Evolutionary conservation across 805 yeast genomes (phyloP).

Genomic region (Metschnikowia colocasiae): DNA sequence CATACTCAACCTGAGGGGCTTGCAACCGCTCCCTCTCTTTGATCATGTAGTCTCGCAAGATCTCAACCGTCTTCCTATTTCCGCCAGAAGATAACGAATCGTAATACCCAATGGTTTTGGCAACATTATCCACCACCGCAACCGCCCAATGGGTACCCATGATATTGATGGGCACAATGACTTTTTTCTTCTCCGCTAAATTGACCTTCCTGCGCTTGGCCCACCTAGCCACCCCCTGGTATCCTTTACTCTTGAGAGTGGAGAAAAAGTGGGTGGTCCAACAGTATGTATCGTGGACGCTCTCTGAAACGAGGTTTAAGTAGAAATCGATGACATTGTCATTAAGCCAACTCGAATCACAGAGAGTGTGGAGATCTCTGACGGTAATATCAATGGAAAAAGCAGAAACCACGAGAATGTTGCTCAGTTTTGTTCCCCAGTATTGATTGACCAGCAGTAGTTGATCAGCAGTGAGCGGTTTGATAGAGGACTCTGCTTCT

Average conservation of each 20-base stretch:
- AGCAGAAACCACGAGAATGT: constrained; percentile 27
- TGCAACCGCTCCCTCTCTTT: constrained; percentile 58
- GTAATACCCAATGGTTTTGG: constrained; percentile 58
- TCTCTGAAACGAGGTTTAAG: constrained; percentile 49
- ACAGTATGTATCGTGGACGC: constrained; percentile 48
- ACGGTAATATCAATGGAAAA: constrained; percentile 57
- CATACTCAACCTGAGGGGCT: constrained; percentile 21
- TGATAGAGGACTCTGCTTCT: constrained; percentile 8
- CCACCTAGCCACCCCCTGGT: constrained; percentile 80
- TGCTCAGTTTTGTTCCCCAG: constrained; percentile 27
- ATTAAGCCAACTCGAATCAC: constrained; percentile 78
- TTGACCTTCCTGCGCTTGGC: constrained; percentile 69
- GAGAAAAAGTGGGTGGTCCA: constrained; percentile 90
- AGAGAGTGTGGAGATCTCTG: constrained; percentile 67
- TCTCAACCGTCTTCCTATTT: constrained; percentile 39
- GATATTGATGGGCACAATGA: constrained; percentile 84
- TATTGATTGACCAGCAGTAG: constrained; percentile 28
- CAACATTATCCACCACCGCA: constrained; percentile 66
- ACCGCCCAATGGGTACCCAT: constrained; percentile 89
- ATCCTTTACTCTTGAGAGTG: constrained; percentile 67
- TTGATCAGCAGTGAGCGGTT: constrained; percentile 27
- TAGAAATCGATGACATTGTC: constrained; percentile 88
- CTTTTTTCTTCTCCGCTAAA: constrained; percentile 57
- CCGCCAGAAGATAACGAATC: constrained; percentile 67
- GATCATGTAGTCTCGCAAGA: constrained; percentile 57